Base-by-base conservation (phyloP, 805 yeast genomes). In the Kodamaea hsintzibuensis region DNA sequence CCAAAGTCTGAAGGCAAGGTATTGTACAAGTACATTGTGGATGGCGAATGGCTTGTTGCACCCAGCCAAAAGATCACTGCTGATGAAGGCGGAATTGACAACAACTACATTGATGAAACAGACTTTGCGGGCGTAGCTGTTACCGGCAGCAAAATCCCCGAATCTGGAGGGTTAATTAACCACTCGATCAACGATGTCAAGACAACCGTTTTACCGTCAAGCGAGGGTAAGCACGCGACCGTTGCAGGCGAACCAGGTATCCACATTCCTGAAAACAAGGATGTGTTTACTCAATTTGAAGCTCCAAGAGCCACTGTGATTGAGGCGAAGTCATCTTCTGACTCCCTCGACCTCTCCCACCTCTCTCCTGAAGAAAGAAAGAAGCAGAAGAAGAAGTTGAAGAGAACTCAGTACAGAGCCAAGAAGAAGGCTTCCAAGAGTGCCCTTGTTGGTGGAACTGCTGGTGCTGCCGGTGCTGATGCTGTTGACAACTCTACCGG, bases 161-260 rank as follows among this genome's bases (percentile, higher is more conserved):
- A 69, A 50, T 63, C 72, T 51, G 71, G 68, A 47, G 71, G 70
- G 0, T 61, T 67, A 55, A 50, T 58, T 27, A 66, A 67, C 14
- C 58, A 55, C 27, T 27, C 51, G 10, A 35, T 30, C 44, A 47
- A 14, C 47, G 52, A 50, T 17, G 44, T 45, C 47, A 51, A 51
- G 48, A 64, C 80, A 49, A 76, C 82, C 10, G 84, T 80, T 18
- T 53, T 80, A 69, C 84, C 85, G 45, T 65, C 77, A 3, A 56
- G 65, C 25, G 82, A 78, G 57, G 77, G 74, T 22, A 52, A 69
- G 48, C 78, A 78, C 49, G 71, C 73, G 55, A 67, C 78, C 7
- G 61, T 79, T 52, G 59, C 76, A 38, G 88, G 90, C 49, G 92
- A 88, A 63, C 91, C 95, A 27, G 96, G 96, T 47, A 78, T 88